A percentile compares a stretch with the other conserved stretches of the same genome.
phyloP scores from a whole-genome alignment of 352 stramenopile species.

The Phytophthora multivora region DNA sequence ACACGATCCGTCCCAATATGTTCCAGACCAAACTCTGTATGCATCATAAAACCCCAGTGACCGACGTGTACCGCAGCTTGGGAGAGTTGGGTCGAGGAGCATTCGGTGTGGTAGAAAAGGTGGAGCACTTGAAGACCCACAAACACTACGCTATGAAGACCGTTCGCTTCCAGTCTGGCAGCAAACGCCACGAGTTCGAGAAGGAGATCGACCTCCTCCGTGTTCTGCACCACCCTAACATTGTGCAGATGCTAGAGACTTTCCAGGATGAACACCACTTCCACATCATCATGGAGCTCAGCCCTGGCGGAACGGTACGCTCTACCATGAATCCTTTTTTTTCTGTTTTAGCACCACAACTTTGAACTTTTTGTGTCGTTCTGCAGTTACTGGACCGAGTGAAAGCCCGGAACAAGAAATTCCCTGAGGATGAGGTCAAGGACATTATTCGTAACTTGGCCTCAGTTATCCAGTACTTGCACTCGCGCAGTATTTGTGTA shows the following conservation, averaged over 20 bases:
- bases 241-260: constrained; percentile 82
- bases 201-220: constrained; percentile 80
- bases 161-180: constrained; percentile 63
- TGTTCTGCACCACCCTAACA: constrained; percentile 79
- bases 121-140: constrained; percentile 70
- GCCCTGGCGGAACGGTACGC: constrained; percentile 59
- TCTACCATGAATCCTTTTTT: too few species aligned
- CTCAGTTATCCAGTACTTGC: constrained; percentile 83
- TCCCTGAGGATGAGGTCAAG: constrained; percentile 63
- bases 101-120: constrained; percentile 78
- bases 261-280: constrained; percentile 80
- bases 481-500: constrained; percentile 83
- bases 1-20: constrained; percentile 59
- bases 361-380: background rate
- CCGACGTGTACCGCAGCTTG: constrained; percentile 54
- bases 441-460: constrained; percentile 62
- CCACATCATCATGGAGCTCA: constrained; percentile 89
- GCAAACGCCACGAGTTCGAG: constrained; percentile 73
- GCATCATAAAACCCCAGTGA: constrained; percentile 63
- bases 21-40: constrained; percentile 84
- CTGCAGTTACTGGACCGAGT: constrained; percentile 64
- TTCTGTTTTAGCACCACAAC: too few species aligned
- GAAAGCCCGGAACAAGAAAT: constrained; percentile 49
- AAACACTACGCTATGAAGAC: constrained; percentile 84
- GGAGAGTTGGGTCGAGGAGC: constrained; percentile 69